phyloP scores from a whole-genome alignment of 2,329 filamentous ascomycete genomes.

The Penicillium sp. region DNA sequence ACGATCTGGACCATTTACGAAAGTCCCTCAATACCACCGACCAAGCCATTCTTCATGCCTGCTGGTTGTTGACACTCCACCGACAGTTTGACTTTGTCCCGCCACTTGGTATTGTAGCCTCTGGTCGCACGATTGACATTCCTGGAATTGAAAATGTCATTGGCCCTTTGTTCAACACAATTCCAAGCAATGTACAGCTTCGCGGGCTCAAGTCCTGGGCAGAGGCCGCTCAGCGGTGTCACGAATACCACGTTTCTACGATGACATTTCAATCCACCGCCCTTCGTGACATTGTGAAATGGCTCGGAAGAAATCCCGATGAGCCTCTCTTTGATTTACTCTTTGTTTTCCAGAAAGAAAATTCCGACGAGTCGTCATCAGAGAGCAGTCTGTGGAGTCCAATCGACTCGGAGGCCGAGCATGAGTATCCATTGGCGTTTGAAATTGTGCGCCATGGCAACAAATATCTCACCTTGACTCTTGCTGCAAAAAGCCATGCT shows the following conservation, averaged over 20 bases:
- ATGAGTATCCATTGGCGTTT: constrained; percentile 76
- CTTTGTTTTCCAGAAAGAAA: constrained; percentile 74
- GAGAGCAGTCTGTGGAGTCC: constrained; percentile 55
- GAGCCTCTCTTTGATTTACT: constrained; percentile 73
- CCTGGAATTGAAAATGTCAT: constrained; percentile 64
- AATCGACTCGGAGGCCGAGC: constrained; percentile 48
- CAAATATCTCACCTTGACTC: constrained; percentile 54
- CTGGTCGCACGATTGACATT: constrained; percentile 72
- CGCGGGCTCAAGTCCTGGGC: constrained; percentile 55
- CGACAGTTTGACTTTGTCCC: constrained; percentile 49
- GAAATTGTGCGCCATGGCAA: constrained; percentile 63
- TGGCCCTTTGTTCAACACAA: constrained; percentile 86
- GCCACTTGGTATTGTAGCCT: constrained; percentile 73
- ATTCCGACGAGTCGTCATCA: constrained; percentile 18
- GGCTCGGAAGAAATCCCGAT: constrained; percentile 60
- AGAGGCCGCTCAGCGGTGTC: constrained; percentile 63
- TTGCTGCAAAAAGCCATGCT: constrained; percentile 59
- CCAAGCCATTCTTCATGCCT: constrained; percentile 75
- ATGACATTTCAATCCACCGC: constrained; percentile 77
- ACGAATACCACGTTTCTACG: constrained; percentile 67
- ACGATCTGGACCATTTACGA: constrained; percentile 54
- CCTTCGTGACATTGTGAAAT: constrained; percentile 77
- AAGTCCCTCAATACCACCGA: constrained; percentile 68
- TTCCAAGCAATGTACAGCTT: constrained; percentile 66
- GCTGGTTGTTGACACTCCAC: constrained; percentile 68